Base-by-base conservation (phyloP, 1,284 basidiomycete species). In the Gomphus sp. region DNA sequence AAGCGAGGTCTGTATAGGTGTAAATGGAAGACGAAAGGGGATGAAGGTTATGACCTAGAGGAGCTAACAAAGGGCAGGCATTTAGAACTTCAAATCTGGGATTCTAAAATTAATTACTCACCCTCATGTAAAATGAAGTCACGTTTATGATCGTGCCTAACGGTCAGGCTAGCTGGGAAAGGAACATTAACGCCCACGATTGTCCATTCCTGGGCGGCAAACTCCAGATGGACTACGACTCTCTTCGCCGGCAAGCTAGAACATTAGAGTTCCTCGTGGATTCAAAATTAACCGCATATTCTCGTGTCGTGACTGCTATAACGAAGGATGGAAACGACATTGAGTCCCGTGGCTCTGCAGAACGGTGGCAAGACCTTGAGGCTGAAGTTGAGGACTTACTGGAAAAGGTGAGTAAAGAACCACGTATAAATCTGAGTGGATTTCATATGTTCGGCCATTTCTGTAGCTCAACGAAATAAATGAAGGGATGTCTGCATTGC, bases 241-340 rank as follows among this genome's bases (percentile, higher is more conserved):
- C 84, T 59, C 74, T 91, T 44, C 87, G 94, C 66, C 78, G 91
- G 62, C 91, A 95, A 73, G 93, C 91, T 70, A 80, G 93, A 65
- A 93, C 92, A 7, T 83, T 97, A 36, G 93, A 97, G 71, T 88
- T 91, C 47, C 81, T 93, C 31, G 89, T 98, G 64, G 92, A 97
- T 70, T 78, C 89, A 39, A 94, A 97, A 71, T 80, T 98, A 22
- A 91, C 91, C 0, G 79, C 89, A 7, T 98, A 98, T 72, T 86
- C 91, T 25, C 88, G 90, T 63, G 77, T 97, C 39, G 92, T 90
- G 4, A 82, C 88, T 3, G 80, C 82, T 31, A 84, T 95, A 62
- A 81, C 86, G 0, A 80, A 78, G 55, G 74, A 73, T 43, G 75
- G 75, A 41, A 76, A 83, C 53, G 89, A 92, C 66, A 64, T 91